phyloP scores from a whole-genome alignment of 2,329 filamentous ascomycete species.

The Emydomyces testavorans region DNA sequence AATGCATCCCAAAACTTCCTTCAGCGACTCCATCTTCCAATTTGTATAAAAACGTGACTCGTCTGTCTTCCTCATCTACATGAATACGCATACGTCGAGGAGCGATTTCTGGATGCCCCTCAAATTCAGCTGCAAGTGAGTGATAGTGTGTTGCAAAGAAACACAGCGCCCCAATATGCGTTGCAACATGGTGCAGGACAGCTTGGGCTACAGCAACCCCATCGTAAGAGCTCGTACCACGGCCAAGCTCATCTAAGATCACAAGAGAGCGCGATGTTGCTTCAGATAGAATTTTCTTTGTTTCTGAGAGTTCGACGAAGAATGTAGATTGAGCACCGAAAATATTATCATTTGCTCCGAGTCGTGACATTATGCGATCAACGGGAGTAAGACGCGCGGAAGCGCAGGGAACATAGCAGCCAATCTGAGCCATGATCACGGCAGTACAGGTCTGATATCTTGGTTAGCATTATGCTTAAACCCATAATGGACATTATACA shows the following conservation, averaged over 20 bases:
- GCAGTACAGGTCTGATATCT: conserved; percentile 67
- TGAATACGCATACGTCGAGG: conserved; percentile 88
- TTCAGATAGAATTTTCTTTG: conserved; percentile 93
- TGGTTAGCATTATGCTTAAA: neutral
- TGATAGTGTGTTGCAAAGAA: conserved; percentile 99
- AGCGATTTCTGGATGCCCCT: conserved; percentile 73
- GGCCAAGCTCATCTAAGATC: conserved; percentile 90
- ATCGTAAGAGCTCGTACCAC: conserved; percentile 90
- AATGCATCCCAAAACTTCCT: conserved; percentile 98
- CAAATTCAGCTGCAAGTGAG: conserved; percentile 81
- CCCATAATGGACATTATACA: neutral
- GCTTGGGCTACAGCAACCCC: conserved; percentile 94
- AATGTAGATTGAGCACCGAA: conserved; percentile 97
- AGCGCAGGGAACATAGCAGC: conserved; percentile 76
- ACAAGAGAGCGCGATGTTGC: conserved; percentile 89
- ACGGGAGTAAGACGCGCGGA: conserved; percentile 78
- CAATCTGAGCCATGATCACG: conserved; percentile 94
- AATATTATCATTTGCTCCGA: conserved; percentile 97
- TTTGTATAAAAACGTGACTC: conserved; percentile 95
- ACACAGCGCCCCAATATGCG: conserved; percentile 82
- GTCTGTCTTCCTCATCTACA: conserved; percentile 70
- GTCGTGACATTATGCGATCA: conserved; percentile 95
- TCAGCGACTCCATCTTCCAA: conserved; percentile 88
- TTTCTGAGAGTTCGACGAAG: conserved; percentile 94
- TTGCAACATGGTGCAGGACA: conserved; percentile 89